Evolutionary conservation across 2,329 filamentous ascomycete species (phyloP).

Genomic region (Stenocarpella maydis): DNA sequence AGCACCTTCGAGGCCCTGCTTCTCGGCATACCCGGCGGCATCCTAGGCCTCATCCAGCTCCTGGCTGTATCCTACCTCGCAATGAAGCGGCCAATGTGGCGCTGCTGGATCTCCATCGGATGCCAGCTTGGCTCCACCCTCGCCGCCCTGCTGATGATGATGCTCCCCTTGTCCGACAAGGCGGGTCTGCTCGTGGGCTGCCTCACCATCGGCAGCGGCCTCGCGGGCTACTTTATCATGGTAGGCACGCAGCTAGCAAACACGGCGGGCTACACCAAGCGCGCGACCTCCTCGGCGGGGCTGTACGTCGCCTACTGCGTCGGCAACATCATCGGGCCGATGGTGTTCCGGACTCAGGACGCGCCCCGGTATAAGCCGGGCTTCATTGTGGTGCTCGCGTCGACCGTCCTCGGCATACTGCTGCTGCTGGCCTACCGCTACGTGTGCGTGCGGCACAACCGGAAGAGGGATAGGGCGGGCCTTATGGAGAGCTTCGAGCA

Average conservation of each 20-base stretch:
- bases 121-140: conserved; percentile 65
- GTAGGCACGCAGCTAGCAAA: conserved; percentile 76
- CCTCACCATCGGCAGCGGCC: conserved; percentile 72
- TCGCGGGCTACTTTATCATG: conserved; percentile 55
- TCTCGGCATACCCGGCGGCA: conserved; percentile 73
- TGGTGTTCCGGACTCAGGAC: conserved; percentile 51
- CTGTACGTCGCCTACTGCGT: conserved; percentile 4
- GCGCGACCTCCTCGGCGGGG: neutral
- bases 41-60: conserved; percentile 66
- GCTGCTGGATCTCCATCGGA: neutral
- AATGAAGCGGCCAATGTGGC: conserved; percentile 50
- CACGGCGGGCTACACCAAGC: conserved; percentile 73
- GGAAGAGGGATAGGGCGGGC: conserved; percentile 50
- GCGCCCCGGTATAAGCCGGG: conserved; percentile 50
- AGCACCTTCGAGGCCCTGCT: conserved; percentile 65
- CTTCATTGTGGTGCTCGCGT: conserved; percentile 50
- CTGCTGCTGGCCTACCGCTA: conserved; percentile 53
- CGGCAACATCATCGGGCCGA: conserved; percentile 54
- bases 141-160: conserved; percentile 60
- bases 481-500: conserved; percentile 58
- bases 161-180: conserved; percentile 54
- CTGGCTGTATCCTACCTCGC: conserved; percentile 66
- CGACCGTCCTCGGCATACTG: conserved; percentile 42
- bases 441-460: conserved; percentile 54
- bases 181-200: conserved; percentile 65